Evolutionary conservation across 768 basidiomycete species (phyloP).

Genomic region (Coprinellus aureogranulatus): DNA sequence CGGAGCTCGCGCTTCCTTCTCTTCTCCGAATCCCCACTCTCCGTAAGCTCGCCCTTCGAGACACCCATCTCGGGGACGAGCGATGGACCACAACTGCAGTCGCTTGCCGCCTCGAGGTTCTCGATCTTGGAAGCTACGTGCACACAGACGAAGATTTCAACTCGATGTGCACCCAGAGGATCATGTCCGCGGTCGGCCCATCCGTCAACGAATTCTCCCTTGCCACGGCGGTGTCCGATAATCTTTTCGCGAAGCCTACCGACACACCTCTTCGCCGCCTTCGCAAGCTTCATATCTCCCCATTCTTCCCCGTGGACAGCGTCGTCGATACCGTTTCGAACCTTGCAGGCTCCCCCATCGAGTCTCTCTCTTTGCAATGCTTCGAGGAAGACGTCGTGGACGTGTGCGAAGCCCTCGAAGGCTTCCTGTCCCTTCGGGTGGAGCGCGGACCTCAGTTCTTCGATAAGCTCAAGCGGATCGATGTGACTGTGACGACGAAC

Average conservation of each 20-base stretch:
- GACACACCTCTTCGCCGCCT: slow-evolving; percentile 49
- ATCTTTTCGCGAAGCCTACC: slow-evolving; percentile 39
- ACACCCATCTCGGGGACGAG: slow-evolving; percentile 68
- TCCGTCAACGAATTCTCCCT: slow-evolving; percentile 57
- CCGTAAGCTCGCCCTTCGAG: slow-evolving; percentile 58
- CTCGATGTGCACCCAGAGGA: slow-evolving; percentile 53
- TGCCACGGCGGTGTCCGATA: slow-evolving; percentile 43
- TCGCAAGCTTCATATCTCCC: slow-evolving; percentile 56
- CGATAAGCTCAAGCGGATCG: slow-evolving; percentile 46
- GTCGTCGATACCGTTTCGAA: slow-evolving; percentile 59
- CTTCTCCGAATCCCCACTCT: slow-evolving; percentile 64
- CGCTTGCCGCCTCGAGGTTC: slow-evolving; percentile 50
- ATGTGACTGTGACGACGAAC: slow-evolving; percentile 43
- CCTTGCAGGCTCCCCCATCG: slow-evolving; percentile 59
- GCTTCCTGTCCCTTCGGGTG: slow-evolving; percentile 52
- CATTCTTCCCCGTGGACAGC: slow-evolving; percentile 59
- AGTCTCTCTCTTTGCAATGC: slow-evolving; percentile 55
- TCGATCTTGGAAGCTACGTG: slow-evolving; percentile 57
- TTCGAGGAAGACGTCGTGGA: slow-evolving; percentile 65
- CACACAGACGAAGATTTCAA: slow-evolving; percentile 54
- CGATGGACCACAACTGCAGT: slow-evolving; percentile 54
- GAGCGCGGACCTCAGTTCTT: slow-evolving; percentile 50
- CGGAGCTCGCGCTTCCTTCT: slow-evolving; percentile 60
- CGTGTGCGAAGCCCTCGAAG: slow-evolving; percentile 52
- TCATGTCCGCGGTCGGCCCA: slow-evolving; percentile 57